Evolutionary conservation across 75 land plant species (phyloP), one percentile per base, ranked within the genome.

Genomic region (Sequoia sempervirens): DNA sequence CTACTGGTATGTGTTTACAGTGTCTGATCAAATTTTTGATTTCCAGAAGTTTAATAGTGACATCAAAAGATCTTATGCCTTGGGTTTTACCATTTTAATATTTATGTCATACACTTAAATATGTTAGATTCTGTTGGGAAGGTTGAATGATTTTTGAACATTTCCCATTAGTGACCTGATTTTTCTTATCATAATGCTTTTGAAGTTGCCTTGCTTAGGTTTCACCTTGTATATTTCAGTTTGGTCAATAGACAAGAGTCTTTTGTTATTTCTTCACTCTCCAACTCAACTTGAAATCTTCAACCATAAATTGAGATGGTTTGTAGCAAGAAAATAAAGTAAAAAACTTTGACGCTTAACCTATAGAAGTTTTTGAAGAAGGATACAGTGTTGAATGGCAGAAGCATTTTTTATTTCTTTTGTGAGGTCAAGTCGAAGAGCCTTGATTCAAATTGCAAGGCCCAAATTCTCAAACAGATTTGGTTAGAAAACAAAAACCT

Each of bases 161-260:
- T 78, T 43, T 43, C 46, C 26, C 26, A 78, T 41, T n/a, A 12
- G 43, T 26, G 11, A 78, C 12, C 30, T 45, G 80, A 45, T 23
- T 45, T 78, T 78, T 45, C 50, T 78, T 78, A n/a, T 78, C 47
- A 26, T 45, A 32, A 82, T 82, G 41, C 85, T 52, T 81, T 83
- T 45, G n/a, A 50, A 84, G 50, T 81, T 52, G 83, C 45, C 32
- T 82, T 82, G 28, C 45, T 9, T 18, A 82, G 41, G 53, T 84
- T 80, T 84, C 82, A n/a, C 26, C 38, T 61, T 83, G 23, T 78
- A 45, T 45, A n/a, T 78, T 43, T 78, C 23, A 78, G 14, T 78
- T 23, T 78, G 80, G 32, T 12, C 41, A 45, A n/a, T 78, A 78
- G 9, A n/a, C n/a, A 30, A 10, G n/a, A 41, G 15, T 11, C 13